Conservation (phyloP, 176 grass and related monocot species). For the Bothriochloa decipiens region DNA sequence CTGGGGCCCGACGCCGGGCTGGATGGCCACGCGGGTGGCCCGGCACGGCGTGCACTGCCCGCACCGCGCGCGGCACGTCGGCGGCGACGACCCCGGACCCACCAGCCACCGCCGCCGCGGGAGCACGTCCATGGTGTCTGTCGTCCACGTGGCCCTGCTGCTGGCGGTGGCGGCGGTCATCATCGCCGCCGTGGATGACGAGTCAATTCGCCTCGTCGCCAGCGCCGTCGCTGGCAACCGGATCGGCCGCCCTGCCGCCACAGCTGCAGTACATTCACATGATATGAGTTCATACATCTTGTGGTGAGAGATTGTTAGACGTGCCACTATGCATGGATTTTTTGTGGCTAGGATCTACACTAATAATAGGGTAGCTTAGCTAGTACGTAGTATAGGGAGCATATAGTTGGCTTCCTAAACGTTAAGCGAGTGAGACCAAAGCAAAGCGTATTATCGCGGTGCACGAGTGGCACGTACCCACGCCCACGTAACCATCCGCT, state of each 20-base stretch:
- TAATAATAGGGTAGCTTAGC: too few relatives aligned
- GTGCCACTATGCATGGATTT: too few relatives aligned
- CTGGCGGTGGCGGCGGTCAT: too few relatives aligned
- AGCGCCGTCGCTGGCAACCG: neutral
- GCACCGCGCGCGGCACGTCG: conserved; percentile 63
- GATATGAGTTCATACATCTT: too few relatives aligned
- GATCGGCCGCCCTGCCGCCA: neutral
- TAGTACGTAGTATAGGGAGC: neutral
- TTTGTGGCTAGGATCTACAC: neutral
- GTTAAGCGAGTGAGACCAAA: conserved; percentile 39
- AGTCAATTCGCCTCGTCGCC: conserved; percentile 20
- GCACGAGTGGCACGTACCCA: neutral
- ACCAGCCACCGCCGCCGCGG: conserved; percentile 31
- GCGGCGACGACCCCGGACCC: conserved; percentile 56
- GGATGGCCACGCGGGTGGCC: conserved; percentile 68
- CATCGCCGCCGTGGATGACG: neutral
- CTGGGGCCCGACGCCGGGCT: conserved; percentile 48
- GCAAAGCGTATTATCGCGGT: neutral
- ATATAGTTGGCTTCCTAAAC: conserved; percentile 43
- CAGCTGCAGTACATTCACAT: too few relatives aligned
- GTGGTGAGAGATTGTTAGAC: too few relatives aligned
- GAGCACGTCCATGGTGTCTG: too few relatives aligned
- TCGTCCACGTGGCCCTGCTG: too few relatives aligned
- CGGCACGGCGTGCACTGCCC: conserved; percentile 64
- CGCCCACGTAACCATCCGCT: too few relatives aligned